Percentiles rank a stretch among this genome's conserved stretches.
Evolutionary conservation across 768 basidiomycete genomes (phyloP).

Genomic region (Leucocoprinus sp.): DNA sequence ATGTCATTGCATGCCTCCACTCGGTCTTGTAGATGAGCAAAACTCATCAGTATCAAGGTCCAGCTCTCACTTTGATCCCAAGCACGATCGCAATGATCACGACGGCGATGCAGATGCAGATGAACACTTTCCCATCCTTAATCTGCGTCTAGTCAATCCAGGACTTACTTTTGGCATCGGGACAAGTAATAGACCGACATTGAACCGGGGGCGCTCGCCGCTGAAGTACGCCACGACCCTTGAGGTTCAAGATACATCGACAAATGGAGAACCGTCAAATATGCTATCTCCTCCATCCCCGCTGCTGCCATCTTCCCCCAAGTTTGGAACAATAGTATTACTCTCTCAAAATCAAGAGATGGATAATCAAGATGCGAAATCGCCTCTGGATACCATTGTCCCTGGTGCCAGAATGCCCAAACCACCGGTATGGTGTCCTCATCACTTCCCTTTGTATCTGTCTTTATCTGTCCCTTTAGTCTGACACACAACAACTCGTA

Average conservation of each 20-base stretch:
- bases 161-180: slow-evolving; percentile 8
- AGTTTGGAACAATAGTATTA: background rate
- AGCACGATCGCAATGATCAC: slow-evolving; percentile 4
- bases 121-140: slow-evolving; percentile 15
- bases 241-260: too few species aligned
- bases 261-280: background rate
- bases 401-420: background rate
- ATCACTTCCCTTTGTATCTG: too few species aligned
- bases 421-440: background rate
- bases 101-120: background rate
- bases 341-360: background rate
- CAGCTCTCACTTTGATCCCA: slow-evolving; percentile 4
- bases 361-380: background rate
- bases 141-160: slow-evolving; percentile 20
- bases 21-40: slow-evolving; percentile 1
- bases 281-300: background rate
- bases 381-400: slow-evolving; percentile 1
- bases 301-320: background rate
- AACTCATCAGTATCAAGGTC: slow-evolving; percentile 13
- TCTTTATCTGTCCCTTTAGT: background rate
- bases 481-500: background rate
- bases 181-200: background rate
- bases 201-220: slow-evolving; percentile 8
- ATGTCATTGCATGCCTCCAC: slow-evolving; percentile 4
- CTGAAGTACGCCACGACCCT: background rate